Evolutionary conservation across 179 eudicot genomes (phyloP).

Genomic region (Sideroxylon spinosum): DNA sequence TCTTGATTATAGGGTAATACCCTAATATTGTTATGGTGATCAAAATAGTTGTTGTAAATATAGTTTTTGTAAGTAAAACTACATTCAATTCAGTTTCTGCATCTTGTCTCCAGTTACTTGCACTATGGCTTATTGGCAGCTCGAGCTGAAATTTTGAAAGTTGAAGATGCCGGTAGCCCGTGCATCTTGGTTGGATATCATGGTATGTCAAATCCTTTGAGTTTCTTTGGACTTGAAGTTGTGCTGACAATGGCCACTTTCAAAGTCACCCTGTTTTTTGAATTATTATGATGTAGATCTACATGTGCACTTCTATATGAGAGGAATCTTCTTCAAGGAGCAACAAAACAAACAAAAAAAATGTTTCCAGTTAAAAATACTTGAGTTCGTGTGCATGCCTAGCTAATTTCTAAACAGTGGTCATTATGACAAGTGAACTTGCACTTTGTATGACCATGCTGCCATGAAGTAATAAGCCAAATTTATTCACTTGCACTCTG

Average conservation of each 20-base stretch:
- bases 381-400: not conserved
- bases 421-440: slow-evolving; percentile 9
- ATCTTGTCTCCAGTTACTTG: slow-evolving; percentile 60
- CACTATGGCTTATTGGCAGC: slow-evolving; percentile 92
- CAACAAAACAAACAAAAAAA: not conserved
- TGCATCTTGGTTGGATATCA: slow-evolving; percentile 70
- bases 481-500: not conserved
- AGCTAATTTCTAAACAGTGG: not conserved
- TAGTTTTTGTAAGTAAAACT: not conserved
- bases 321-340: not conserved
- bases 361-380: not conserved
- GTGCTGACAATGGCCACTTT: not conserved
- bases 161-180: slow-evolving; percentile 61
- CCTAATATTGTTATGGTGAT: not conserved
- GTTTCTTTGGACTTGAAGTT: slow-evolving; percentile 9
- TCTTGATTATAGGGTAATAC: not conserved
- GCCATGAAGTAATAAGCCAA: not conserved
- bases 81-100: not conserved
- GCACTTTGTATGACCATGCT: slow-evolving; percentile 1
- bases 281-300: slow-evolving; percentile 1
- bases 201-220: slow-evolving; percentile 38
- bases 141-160: slow-evolving; percentile 87
- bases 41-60: not conserved
- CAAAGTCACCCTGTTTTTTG: not conserved
- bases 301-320: not conserved